Percentiles rank a stretch among this genome's conserved stretches.
These are phyloP conservation scores for Colletotrichum magnum DNA, from an alignment of 2,329 filamentous ascomycete genomes.

Conservation along the genomic window DNA sequence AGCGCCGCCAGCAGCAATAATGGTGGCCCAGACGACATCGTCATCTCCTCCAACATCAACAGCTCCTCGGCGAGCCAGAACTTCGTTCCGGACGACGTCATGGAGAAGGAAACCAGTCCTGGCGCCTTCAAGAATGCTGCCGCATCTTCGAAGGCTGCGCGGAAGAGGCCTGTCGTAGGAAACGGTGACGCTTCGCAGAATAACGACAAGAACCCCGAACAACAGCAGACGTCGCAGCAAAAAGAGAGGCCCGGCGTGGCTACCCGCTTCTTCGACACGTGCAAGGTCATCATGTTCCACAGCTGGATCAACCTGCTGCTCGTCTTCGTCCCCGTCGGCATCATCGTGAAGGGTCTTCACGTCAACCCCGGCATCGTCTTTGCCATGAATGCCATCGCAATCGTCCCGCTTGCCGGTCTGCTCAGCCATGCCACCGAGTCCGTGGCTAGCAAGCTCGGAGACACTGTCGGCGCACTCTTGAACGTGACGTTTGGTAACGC, in stretches of 20 bases:
- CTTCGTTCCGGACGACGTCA: conserved; percentile 26
- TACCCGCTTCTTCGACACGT: conserved; percentile 36
- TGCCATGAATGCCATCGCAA: conserved; percentile 81
- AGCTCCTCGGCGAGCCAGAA: conserved; percentile 46
- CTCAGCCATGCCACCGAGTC: conserved; percentile 82
- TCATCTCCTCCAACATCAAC: conserved; percentile 40
- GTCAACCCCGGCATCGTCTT: conserved; percentile 73
- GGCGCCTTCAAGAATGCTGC: conserved; percentile 23
- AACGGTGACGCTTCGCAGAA: conserved; percentile 42
- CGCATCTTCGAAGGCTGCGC: conserved; percentile 64
- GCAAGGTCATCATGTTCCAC: conserved; percentile 71
- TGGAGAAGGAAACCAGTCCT: conserved; percentile 20
- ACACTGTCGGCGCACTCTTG: conserved; percentile 79
- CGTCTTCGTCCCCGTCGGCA: conserved; percentile 84
- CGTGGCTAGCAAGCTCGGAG: conserved; percentile 79
- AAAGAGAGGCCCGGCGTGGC: conserved; percentile 24
- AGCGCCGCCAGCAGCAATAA: conserved; percentile 33
- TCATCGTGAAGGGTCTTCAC: conserved; percentile 71
- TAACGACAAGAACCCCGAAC: conserved; percentile 36
- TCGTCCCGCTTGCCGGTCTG: conserved; percentile 80
- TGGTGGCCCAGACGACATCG: conserved; percentile 36
- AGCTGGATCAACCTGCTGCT: conserved; percentile 85
- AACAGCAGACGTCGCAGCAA: conserved; percentile 12
- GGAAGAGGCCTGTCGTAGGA: conserved; percentile 71
- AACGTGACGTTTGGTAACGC: conserved; percentile 86